Base-by-base conservation (phyloP, 768 basidiomycete genomes). In the Royoungia palumana region DNA sequence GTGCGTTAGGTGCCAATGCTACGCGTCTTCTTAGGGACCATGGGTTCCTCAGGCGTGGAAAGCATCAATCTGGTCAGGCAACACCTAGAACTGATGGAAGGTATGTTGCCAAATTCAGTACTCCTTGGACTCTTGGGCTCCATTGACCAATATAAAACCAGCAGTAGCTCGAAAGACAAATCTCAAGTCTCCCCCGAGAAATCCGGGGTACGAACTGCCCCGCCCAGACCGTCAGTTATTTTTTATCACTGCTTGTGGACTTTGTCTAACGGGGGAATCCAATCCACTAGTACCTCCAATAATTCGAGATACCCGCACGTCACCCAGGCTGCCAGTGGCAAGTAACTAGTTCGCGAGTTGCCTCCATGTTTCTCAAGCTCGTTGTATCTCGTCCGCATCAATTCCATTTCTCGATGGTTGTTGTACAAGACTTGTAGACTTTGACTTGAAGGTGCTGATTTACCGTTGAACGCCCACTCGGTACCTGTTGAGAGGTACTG, bases 1-100 rank as follows among this genome's bases (percentile, higher is more conserved):
- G 55, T 57, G 9, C n/a, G 50, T 53, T 12, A 22, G 16, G 16
- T 28, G 6, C 9, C 4, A 5, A n/a, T 0, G n/a, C n/a, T n/a
- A n/a, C n/a, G n/a, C n/a, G n/a, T n/a, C n/a, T n/a, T n/a, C n/a
- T n/a, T n/a, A n/a, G n/a, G n/a, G 0, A 0, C n/a, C 1, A 20
- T 12, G 43, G 59, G 39, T 53, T 53, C n/a, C 8, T 13, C 21
- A 2, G 9, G 10, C 61, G 61, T 6, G 62, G 56, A 40, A 0
- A 24, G 21, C 28, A 4, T 0, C 0, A 0, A 2, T 0, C 0
- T 6, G 0, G 2, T 3, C 16, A n/a, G 8, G 22, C 13, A 16
- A 32, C 32, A 5, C 1, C 5, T 0, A n/a, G 32, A 10, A 0
- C n/a, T 20, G 21, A 6, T 9, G 2, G 35, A 2, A 13, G 7